These are phyloP conservation scores for Notholithocarpus densiflorus DNA, from an alignment of 306 rosid genomes.

Conservation along the genomic window DNA sequence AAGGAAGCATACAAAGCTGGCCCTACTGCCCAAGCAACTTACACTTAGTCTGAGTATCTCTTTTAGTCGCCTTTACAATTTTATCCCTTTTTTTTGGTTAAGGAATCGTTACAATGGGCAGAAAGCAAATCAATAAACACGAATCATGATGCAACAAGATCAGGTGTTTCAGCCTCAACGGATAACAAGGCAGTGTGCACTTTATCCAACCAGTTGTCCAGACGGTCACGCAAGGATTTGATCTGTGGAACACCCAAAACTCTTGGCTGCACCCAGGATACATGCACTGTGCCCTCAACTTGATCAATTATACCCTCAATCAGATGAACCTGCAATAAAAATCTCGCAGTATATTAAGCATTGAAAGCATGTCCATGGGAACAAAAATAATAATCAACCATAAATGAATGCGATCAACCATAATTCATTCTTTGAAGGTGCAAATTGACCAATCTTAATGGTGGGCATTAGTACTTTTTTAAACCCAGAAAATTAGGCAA, in stretches of 20 bases:
- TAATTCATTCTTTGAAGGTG: neutral
- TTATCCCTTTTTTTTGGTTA: conserved; percentile 23
- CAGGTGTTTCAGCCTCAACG: conserved; percentile 98
- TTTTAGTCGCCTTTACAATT: conserved; percentile 34
- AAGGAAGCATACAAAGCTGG: conserved; percentile 42
- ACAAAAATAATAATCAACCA: neutral
- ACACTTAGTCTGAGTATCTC: conserved; percentile 27
- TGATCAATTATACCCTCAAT: conserved; percentile 97
- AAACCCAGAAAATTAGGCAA: too few species aligned
- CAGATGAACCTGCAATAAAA: conserved; percentile 77
- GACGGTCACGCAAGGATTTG: conserved; percentile 78
- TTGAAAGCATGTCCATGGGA: neutral
- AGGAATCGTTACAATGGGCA: conserved; percentile 52
- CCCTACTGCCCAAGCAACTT: conserved; percentile 38
- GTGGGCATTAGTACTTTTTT: neutral
- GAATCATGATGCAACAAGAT: conserved; percentile 76
- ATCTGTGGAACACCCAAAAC: conserved; percentile 88
- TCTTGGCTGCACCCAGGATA: conserved; percentile 99
- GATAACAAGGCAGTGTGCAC: conserved; percentile 84
- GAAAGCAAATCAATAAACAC: conserved; percentile 23
- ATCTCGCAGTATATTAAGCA: neutral
- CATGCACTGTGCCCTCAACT: conserved; percentile 91
- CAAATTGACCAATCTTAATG: neutral
- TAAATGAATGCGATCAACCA: neutral
- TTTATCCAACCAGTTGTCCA: conserved; percentile 82